These are phyloP conservation scores for Microascus cirrosus DNA, from an alignment of 2,329 filamentous ascomycete genomes.

Conservation along the genomic window DNA sequence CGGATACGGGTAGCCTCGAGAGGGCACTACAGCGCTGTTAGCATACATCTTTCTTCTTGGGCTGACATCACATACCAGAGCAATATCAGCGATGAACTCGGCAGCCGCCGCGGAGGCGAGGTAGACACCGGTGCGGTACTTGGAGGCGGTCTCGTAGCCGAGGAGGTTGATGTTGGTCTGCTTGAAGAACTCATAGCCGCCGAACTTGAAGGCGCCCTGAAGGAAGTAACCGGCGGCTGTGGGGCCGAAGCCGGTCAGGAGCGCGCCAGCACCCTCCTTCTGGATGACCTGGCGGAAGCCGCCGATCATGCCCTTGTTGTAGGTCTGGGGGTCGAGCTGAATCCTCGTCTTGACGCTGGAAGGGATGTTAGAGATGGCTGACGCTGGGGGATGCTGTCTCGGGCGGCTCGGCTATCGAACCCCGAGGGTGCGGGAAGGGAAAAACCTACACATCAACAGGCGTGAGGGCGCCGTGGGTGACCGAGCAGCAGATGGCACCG, in stretches of 20 bases:
- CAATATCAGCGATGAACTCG: conserved; percentile 65
- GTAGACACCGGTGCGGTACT: conserved; percentile 77
- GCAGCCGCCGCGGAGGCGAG: conserved; percentile 55
- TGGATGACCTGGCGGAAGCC: conserved; percentile 78
- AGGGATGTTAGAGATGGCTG: conserved; percentile 10
- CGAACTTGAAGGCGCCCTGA: conserved; percentile 67
- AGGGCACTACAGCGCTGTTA: conserved; percentile 44
- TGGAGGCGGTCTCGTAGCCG: conserved; percentile 64
- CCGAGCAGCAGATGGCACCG: conserved; percentile 93
- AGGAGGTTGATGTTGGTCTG: conserved; percentile 73
- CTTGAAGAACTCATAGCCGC: conserved; percentile 96
- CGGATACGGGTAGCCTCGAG: conserved; percentile 90
- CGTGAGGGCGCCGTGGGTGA: conserved; percentile 94
- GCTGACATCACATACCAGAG: conserved; percentile 34
- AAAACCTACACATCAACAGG: conserved; percentile 87
- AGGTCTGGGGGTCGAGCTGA: conserved; percentile 81
- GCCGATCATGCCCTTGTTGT: conserved; percentile 80
- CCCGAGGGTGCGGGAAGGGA: neutral
- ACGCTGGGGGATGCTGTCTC: neutral
- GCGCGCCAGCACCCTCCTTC: conserved; percentile 75
- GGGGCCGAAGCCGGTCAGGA: conserved; percentile 76
- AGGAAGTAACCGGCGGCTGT: conserved; percentile 89
- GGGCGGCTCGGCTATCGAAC: neutral
- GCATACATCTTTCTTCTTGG: neutral
- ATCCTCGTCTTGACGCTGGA: conserved; percentile 88